phyloP scores from a whole-genome alignment of 2,329 filamentous ascomycete species.

The Cordyceps pruinosa region DNA sequence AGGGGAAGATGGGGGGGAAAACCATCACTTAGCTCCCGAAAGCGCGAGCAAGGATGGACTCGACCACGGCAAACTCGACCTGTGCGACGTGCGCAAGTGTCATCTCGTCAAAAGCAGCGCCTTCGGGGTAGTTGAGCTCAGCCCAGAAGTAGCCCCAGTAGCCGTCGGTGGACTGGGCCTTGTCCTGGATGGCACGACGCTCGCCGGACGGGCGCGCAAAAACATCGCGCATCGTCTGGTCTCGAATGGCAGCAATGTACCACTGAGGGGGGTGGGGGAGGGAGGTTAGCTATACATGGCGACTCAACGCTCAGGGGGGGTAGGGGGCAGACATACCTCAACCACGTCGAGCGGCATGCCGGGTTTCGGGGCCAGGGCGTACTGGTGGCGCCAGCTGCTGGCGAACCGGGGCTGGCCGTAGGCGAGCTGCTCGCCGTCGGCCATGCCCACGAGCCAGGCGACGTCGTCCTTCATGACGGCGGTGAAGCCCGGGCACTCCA shows the following conservation, averaged over 20 bases:
- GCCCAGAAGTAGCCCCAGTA: constrained; percentile 49
- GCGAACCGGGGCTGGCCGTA: constrained; percentile 44
- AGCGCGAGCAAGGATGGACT: constrained; percentile 40
- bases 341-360: constrained; percentile 44
- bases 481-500: constrained; percentile 55
- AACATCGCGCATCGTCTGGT: constrained; percentile 40
- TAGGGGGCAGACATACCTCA: constrained; percentile 36
- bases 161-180: constrained; percentile 28
- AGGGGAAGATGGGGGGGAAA: too few relatives aligned
- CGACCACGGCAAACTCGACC: constrained; percentile 43
- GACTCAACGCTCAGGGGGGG: background rate
- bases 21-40: too few relatives aligned
- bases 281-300: background rate
- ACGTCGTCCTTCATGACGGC: constrained; percentile 55
- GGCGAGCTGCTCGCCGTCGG: constrained; percentile 27
- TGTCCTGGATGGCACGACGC: constrained; percentile 31
- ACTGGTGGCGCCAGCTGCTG: constrained; percentile 44
- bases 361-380: constrained; percentile 44
- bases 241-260: constrained; percentile 50
- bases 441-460: constrained; percentile 34
- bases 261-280: too few relatives aligned
- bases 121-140: constrained; percentile 36
- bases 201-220: constrained; percentile 34
- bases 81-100: constrained; percentile 40
- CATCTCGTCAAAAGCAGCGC: constrained; percentile 38